Evolutionary conservation across 2,329 filamentous ascomycete genomes (phyloP), one percentile per base, ranked within the genome.

Genomic region (Kalmusia sp.): DNA sequence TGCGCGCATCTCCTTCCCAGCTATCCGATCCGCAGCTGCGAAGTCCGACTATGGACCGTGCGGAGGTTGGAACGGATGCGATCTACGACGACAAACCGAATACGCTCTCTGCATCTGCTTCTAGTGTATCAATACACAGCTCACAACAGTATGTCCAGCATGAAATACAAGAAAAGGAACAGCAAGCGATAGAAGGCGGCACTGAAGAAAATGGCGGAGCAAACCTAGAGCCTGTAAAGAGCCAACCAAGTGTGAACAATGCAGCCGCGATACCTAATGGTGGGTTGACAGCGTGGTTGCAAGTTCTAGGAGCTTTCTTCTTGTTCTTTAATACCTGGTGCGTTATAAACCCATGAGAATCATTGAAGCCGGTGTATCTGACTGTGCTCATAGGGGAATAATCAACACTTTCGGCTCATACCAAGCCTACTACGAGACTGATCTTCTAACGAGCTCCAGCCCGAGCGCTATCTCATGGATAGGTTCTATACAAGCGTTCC

Each of bases 391-490:
- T 35, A 73, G 71, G 73, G 74, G 75, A 33, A 70, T 79, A 19
- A 70, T 79, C n/a, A 80, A 80, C 53, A 77, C 77, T 0, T 81
- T 79, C 47, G 79, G 79, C 12, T 75, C 73, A 9, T 82, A 78
- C 57, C 78, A 81, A 57, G 75, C 79, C 0, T 81, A 78, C 64
- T 82, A 82, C 59, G 72, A 80, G 52, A 71, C 66, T 12, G 68
- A 68, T 3, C 66, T 80, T 5, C 71, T 82, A 6, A 51, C 65
- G 2, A 59, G 61, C n/a, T 72, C 73, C 4, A 72, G 65, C 5
- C 71, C 79, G 1, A 80, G 77, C 2, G 63, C 73, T 11, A 80
- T 82, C 46, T 76, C 78, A 28, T 82, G 80, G 80, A 79, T 82
- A 47, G 80, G 80, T 11, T 75, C 74, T 4, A 72, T 80, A 15